A percentile compares a stretch with the other conserved stretches of the same genome.
These are phyloP conservation scores for Trichoderma simmonsii DNA, from an alignment of 2,329 filamentous ascomycete genomes.

Conservation along the genomic window DNA sequence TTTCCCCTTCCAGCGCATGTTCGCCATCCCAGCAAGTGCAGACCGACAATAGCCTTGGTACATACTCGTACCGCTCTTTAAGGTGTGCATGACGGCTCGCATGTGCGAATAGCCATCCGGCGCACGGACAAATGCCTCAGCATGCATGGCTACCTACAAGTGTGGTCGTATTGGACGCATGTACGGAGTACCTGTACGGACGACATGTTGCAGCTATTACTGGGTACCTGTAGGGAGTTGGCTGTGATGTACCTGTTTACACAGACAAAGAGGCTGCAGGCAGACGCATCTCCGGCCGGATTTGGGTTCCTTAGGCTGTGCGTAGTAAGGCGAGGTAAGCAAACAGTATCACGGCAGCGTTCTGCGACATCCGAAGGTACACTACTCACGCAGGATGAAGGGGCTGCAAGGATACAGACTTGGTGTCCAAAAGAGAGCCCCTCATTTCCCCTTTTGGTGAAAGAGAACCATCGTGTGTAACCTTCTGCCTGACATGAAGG, in stretches of 20 bases:
- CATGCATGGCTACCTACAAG: conserved; percentile 11
- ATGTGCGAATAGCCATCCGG: neutral
- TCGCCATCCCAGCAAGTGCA: neutral
- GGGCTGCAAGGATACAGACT: neutral
- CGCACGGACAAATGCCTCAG: neutral
- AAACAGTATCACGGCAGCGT: neutral
- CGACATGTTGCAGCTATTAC: neutral
- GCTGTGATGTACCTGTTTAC: neutral
- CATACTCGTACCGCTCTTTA: neutral
- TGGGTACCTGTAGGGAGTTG: neutral
- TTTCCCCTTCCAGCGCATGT: neutral
- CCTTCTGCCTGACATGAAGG: neutral
- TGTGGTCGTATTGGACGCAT: conserved; percentile 6
- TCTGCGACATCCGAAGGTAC: neutral
- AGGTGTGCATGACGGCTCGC: neutral
- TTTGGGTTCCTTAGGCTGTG: neutral
- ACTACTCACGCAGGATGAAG: neutral
- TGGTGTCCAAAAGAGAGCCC: neutral
- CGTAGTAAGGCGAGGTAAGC: neutral
- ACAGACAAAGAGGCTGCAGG: neutral
- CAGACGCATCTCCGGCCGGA: neutral
- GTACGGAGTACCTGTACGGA: neutral
- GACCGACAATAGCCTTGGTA: neutral
- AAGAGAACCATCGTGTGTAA: neutral
- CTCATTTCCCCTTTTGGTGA: neutral